A percentile compares a stretch with the other conserved stretches of the same genome.
phyloP scores from a whole-genome alignment of 2,329 filamentous ascomycete genomes.

The Lomentospora prolificans region DNA sequence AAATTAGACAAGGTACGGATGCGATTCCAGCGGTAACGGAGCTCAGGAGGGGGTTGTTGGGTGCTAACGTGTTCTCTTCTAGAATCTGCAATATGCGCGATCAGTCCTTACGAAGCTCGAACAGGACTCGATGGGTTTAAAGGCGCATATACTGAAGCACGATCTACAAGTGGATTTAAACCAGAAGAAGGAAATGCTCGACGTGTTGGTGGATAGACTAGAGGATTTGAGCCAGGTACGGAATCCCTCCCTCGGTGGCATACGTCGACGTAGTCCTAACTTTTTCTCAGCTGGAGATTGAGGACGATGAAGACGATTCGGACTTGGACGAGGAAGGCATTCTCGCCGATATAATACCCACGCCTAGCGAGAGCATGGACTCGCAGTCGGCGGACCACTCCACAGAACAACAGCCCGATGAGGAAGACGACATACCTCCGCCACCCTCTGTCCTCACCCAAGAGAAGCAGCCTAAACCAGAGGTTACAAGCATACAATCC shows the following conservation, averaged over 20 bases:
- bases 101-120: constrained; percentile 32
- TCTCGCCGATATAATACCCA: constrained; percentile 42
- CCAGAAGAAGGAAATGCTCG: constrained; percentile 55
- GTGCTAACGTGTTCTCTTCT: constrained; percentile 30
- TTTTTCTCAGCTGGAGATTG: constrained; percentile 8
- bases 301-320: constrained; percentile 30
- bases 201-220: constrained; percentile 55
- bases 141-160: constrained; percentile 45
- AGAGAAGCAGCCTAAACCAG: constrained; percentile 14
- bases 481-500: neutral
- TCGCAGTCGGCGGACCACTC: constrained; percentile 15
- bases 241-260: neutral
- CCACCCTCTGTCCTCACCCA: constrained; percentile 18
- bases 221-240: constrained; percentile 59
- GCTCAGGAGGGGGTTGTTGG: neutral
- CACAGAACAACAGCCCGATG: constrained; percentile 9
- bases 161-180: constrained; percentile 49
- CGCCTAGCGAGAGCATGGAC: constrained; percentile 42
- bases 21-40: neutral
- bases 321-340: constrained; percentile 49
- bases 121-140: constrained; percentile 24
- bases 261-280: neutral
- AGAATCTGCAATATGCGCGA: constrained; percentile 47
- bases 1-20: constrained; percentile 6
- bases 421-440: constrained; percentile 23